phyloP scores from a whole-genome alignment of 2,329 filamentous ascomycete genomes.

The Rhynchosporium graminicola region DNA sequence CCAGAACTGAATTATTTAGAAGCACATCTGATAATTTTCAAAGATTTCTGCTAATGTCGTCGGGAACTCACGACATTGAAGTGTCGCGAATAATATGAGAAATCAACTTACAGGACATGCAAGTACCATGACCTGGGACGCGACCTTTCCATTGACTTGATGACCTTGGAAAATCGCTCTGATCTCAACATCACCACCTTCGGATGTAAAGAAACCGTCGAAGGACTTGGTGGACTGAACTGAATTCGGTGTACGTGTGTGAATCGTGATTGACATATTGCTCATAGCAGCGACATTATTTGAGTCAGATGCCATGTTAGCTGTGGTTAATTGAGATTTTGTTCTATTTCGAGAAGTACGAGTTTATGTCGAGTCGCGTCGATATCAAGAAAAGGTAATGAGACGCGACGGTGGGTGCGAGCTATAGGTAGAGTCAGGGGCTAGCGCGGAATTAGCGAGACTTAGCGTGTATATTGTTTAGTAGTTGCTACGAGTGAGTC shows the following conservation, averaged over 20 bases:
- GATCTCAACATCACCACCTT: constrained; percentile 6
- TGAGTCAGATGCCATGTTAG: too few relatives aligned
- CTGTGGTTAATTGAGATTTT: too few relatives aligned
- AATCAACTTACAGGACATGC: constrained; percentile 10
- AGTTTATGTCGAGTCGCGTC: too few relatives aligned
- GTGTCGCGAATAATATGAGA: background rate
- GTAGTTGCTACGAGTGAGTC: too few relatives aligned
- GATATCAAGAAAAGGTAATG: too few relatives aligned
- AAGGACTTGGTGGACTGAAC: background rate
- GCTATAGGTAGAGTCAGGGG: too few relatives aligned
- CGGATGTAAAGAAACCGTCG: constrained; percentile 8
- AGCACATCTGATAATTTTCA: background rate
- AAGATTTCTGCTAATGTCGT: background rate
- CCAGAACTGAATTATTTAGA: background rate
- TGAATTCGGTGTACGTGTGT: background rate
- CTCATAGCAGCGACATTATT: too few relatives aligned
- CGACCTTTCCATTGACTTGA: constrained; percentile 1
- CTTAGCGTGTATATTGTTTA: too few relatives aligned
- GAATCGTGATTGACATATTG: background rate
- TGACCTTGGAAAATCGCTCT: background rate
- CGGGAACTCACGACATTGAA: background rate
- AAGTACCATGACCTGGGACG: background rate
- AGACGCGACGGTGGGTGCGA: too few relatives aligned
- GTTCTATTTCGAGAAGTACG: too few relatives aligned
- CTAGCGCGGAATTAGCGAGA: too few relatives aligned